These are phyloP conservation scores for Tagetes patula DNA, from an alignment of 129 eudicot genomes.

Conservation along the genomic window DNA sequence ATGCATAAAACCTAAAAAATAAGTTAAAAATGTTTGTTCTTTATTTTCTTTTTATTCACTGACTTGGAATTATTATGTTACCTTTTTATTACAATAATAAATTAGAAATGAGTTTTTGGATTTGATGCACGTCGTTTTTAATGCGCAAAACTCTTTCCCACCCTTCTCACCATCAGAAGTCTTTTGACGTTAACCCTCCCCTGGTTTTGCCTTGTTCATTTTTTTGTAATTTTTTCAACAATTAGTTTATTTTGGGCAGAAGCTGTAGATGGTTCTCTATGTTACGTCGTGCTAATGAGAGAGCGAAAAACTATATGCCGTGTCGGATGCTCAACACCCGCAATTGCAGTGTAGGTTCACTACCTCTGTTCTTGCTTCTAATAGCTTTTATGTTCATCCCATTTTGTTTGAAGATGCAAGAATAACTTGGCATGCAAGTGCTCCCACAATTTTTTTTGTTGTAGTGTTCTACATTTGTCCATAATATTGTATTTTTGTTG, in stretches of 20 bases:
- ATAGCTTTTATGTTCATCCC: not conserved
- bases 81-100: not conserved
- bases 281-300: conserved; percentile 31
- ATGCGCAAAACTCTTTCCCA: not conserved
- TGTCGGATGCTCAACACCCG: conserved; percentile 34
- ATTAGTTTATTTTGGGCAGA: conserved; percentile 19
- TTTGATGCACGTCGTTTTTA: too few relatives aligned
- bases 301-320: conserved; percentile 49
- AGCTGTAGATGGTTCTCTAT: conserved; percentile 29
- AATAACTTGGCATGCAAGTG: not conserved
- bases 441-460: not conserved
- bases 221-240: not conserved
- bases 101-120: too few relatives aligned
- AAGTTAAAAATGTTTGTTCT: not conserved
- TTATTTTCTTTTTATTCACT: not conserved
- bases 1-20: not conserved
- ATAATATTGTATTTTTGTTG: conserved; percentile 10
- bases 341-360: conserved; percentile 42
- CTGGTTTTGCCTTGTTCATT: not conserved
- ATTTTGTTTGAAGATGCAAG: not conserved
- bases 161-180: not conserved
- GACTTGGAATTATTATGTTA: not conserved
- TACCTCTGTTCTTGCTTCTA: conserved; percentile 8
- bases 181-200: not conserved
- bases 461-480: not conserved